Evolutionary conservation across 352 stramenopile genomes (phyloP), one percentile per base, ranked within the genome.

Genomic region (Pythium graminicola): DNA sequence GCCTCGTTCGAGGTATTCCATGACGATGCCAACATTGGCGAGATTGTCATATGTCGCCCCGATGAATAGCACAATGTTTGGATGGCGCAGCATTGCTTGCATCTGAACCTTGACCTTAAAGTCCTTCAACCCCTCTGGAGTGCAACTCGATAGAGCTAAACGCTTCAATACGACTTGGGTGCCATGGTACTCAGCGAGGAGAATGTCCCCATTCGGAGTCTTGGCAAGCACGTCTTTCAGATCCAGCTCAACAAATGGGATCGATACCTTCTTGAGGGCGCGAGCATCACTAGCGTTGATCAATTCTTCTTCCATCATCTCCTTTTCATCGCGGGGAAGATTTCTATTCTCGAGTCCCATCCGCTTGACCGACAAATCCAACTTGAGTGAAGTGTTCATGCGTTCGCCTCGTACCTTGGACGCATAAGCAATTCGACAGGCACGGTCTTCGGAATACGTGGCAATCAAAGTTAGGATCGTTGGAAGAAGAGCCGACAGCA

Each of bases 21-120:
- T 69, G 50, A 93, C 76, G 13, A 90, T 64, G 0, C 79, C 79
- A 7, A 89, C 66, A 49, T 89, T 89, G 8, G 79, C 76, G 22
- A 90, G 58, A 24, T 88, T 87, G 64, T 92, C 78, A 47, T 86
- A 89, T 16, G 81, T 91, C 4, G 82, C 85, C 41, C 85, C 85
- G 24, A 95, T 81, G 47, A 95, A 95, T 31, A 89, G 62, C 29
- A 95, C 81, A 47, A 95, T 89, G 50, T 91, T 92, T 13, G 85
- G 80, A 45, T 95, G 82, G 0, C 85, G 79, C 26, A 93, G 67
- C 60, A 76, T 83, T 43, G 80, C 76, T 8, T 91, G 62, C 39
- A 93, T 65, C 60, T 92, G 81, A 20, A 95, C 79, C 22, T 83
- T 76, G 39, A 67, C 70, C 38, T 86, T 88, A 42, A 93, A 95